Conservation (phyloP, 495 filamentous ascomycete species). For the Stereocaulon alpinum region DNA sequence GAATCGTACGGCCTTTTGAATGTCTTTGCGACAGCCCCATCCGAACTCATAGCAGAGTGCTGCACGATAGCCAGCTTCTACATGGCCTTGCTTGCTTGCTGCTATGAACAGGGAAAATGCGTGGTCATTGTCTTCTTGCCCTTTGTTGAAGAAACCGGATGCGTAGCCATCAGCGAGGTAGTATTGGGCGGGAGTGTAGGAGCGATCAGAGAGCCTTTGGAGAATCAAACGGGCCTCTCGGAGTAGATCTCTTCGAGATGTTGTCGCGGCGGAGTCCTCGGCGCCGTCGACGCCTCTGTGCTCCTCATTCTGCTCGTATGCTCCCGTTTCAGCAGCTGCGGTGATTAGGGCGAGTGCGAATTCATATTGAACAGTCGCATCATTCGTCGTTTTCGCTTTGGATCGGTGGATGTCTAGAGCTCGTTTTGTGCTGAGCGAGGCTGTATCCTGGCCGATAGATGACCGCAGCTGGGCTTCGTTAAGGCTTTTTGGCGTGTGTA, state of each 20-base stretch:
- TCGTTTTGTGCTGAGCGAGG: constrained; percentile 75
- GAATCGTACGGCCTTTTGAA: constrained; percentile 84
- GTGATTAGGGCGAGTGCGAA: constrained; percentile 91
- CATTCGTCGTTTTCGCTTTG: constrained; percentile 93
- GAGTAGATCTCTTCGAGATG: constrained; percentile 45
- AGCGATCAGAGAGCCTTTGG: constrained; percentile 70
- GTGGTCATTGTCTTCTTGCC: constrained; percentile 76
- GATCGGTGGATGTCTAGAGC: constrained; percentile 95
- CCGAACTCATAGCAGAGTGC: constrained; percentile 96
- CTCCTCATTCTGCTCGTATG: constrained; percentile 28
- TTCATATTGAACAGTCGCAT: constrained; percentile 79
- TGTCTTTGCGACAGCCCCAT: constrained; percentile 86
- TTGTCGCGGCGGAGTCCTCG: too few species aligned
- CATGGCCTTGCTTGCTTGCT: constrained; percentile 93
- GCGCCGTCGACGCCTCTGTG: constrained; percentile 33
- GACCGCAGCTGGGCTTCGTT: constrained; percentile 68
- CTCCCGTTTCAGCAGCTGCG: constrained; percentile 58
- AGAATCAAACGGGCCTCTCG: constrained; percentile 81
- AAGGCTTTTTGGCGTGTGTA: constrained; percentile 57
- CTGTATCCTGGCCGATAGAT: constrained; percentile 78
- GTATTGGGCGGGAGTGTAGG: constrained; percentile 95
- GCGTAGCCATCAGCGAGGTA: constrained; percentile 91
- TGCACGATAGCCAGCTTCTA: constrained; percentile 88
- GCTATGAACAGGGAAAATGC: constrained; percentile 87
- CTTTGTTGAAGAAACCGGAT: constrained; percentile 89